Conservation (phyloP, 495 filamentous ascomycete genomes). For the Symbiotaphrina buchneri region DNA sequence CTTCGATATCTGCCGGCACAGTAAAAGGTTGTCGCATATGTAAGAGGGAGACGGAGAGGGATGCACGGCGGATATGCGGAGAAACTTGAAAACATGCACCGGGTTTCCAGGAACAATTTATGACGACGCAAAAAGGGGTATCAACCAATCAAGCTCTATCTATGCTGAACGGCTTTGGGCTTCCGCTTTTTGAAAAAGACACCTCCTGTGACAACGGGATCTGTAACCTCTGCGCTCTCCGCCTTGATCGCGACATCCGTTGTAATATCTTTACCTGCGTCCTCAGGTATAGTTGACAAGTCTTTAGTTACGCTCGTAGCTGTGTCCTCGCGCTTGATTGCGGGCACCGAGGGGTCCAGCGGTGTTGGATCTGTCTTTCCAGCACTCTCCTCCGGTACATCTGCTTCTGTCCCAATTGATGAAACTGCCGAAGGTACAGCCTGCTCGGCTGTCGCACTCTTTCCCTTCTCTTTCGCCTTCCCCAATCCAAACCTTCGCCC, state of each 20-base stretch:
- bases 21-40: too few relatives aligned
- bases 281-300: slow-evolving; percentile 8
- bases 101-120: too few relatives aligned
- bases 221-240: slow-evolving; percentile 8
- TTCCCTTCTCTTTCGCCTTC: slow-evolving; percentile 12
- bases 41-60: too few relatives aligned
- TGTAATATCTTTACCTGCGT: slow-evolving; percentile 2
- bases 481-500: slow-evolving; percentile 17
- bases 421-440: too few relatives aligned
- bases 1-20: too few relatives aligned
- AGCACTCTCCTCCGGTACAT: not conserved
- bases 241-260: not conserved
- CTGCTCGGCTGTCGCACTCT: slow-evolving; percentile 7
- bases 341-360: slow-evolving; percentile 2
- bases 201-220: slow-evolving; percentile 8
- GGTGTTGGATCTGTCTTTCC: not conserved
- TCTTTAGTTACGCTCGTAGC: slow-evolving; percentile 11
- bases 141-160: too few relatives aligned
- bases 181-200: slow-evolving; percentile 87
- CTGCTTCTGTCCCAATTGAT: too few relatives aligned
- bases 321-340: slow-evolving; percentile 11
- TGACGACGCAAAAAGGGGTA: too few relatives aligned
- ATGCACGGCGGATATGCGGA: too few relatives aligned
- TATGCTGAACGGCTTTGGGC: slow-evolving; percentile 45
- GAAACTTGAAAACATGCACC: too few relatives aligned